Evolutionary conservation across 1,139 yeast species (phyloP), one percentile per base, ranked within the genome.

Genomic region (Pichia sp.): DNA sequence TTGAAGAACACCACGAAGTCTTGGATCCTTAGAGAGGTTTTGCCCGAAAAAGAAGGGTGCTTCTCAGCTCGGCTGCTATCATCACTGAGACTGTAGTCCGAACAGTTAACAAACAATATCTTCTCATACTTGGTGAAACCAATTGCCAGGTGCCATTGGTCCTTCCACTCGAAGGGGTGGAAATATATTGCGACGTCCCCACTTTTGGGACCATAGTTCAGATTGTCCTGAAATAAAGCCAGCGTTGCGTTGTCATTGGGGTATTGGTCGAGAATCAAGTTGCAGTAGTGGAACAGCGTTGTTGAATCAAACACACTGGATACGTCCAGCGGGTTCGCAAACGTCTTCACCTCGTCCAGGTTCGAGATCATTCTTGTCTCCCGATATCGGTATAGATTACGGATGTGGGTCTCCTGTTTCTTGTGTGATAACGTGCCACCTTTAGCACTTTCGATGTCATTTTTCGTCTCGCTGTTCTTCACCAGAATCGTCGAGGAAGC

Each of bases 131-230:
- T 52, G 30, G 58, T 58, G 47, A 67, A 65, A 8, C 65, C 69
- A n/a, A 69, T 55, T 0, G 68, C 70, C 16, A 69, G 55, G 56
- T 69, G 71, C 72, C 72, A 69, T 44, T 66, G 61, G 15, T 60
- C 61, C 8, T 61, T 57, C 64, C 65, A 66, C n/a, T 46, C 52
- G 40, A 68, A 67, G 1, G 72, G 72, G 49, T 66, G 69, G 41
- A 69, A 61, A 8, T 62, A 54, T 32, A 67, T 49, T 15, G 62
- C 65, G 8, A 59, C 52, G 31, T 40, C n/a, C 8, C 52, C 49
- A 1, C 32, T 43, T 34, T 54, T 62, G 0, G 72, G 71, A 1
- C 71, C 71, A 54, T 58, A 64, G 46, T 63, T 55, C 4, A 52
- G 51, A 1, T 40, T 40, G 11, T 61, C 53, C 31, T 60, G 55